Percentiles rank a stretch among this genome's conserved stretches.
These are phyloP conservation scores for Acmispon strigosus DNA, from an alignment of 306 rosid genomes.

Conservation along the genomic window DNA sequence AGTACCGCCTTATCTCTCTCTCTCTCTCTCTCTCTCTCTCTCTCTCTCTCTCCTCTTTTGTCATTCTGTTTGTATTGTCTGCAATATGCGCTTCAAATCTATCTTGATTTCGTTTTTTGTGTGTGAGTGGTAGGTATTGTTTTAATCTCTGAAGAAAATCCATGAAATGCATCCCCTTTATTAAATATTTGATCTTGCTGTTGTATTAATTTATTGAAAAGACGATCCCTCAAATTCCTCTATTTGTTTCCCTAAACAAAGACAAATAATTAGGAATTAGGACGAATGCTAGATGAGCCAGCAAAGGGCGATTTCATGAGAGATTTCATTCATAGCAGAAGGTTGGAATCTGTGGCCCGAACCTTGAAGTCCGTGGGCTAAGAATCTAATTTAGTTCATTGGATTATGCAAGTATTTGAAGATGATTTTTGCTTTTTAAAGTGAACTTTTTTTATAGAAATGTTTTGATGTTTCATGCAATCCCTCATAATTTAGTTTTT, in stretches of 20 bases:
- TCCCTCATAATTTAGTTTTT: no score
- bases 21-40: background rate
- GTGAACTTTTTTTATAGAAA: background rate
- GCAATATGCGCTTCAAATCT: background rate
- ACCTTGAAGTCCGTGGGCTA: background rate
- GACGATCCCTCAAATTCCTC: no score
- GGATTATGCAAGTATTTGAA: background rate
- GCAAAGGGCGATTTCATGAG: background rate
- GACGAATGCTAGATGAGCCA: background rate
- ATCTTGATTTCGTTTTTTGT: background rate
- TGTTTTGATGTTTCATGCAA: background rate
- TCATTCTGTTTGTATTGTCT: no score
- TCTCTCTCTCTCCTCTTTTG: background rate
- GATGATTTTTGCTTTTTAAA: background rate
- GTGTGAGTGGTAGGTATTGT: background rate
- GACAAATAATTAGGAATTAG: background rate
- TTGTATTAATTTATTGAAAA: no score
- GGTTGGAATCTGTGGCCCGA: background rate
- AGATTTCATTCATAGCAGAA: background rate
- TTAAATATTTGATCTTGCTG: no score
- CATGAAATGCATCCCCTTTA: background rate
- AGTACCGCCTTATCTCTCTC: background rate
- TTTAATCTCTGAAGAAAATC: background rate
- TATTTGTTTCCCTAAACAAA: no score
- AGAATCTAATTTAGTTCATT: background rate